Conservation (phyloP, 108 stramenopile genomes). For the Stephanodiscus minutulus region DNA sequence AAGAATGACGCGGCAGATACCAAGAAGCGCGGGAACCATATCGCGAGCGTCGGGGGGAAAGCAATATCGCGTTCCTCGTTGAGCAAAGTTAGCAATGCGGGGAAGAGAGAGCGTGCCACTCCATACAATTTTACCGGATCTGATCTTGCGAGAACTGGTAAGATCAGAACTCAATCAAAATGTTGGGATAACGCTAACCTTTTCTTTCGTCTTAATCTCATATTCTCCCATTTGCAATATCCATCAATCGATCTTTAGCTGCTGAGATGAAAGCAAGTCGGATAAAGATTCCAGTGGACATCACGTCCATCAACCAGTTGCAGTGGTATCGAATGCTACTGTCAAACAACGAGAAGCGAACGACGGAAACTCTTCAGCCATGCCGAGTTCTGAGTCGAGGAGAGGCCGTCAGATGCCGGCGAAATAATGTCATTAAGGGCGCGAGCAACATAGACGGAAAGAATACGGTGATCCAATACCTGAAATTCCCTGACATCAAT, state of each 20-base stretch:
- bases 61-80: background rate
- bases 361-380: background rate
- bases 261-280: background rate
- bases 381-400: background rate
- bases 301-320: background rate
- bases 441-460: background rate
- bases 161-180: background rate
- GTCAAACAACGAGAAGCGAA: background rate
- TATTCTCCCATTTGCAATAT: background rate
- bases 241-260: background rate
- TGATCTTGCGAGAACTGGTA: background rate
- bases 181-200: background rate
- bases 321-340: conserved; percentile 1
- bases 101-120: conserved; percentile 2
- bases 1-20: background rate
- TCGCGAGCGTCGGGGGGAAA: background rate
- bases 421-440: background rate
- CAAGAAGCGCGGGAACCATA: background rate
- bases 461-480: conserved; percentile 2
- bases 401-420: background rate
- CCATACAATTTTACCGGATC: background rate
- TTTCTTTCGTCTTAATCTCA: background rate
- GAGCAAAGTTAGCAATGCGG: background rate
- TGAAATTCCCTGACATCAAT: background rate
- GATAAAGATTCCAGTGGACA: background rate